Conservation (phyloP, 495 filamentous ascomycete genomes). For the Aspergillus campestris region DNA sequence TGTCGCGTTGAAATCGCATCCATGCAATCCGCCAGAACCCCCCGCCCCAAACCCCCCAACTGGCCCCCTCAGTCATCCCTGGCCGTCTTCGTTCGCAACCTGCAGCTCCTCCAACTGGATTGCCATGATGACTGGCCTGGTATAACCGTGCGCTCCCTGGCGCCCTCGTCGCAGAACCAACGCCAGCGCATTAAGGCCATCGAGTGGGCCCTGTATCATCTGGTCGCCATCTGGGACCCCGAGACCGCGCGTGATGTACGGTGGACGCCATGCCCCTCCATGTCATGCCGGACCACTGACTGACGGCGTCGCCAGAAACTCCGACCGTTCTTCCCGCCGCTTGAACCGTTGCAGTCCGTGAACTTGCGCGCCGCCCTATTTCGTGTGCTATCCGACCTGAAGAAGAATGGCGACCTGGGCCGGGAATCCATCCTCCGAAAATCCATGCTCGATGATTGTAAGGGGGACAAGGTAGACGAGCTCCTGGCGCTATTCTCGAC, state of each 20-base stretch:
- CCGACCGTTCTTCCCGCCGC: constrained; percentile 78
- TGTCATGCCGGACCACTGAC: neutral
- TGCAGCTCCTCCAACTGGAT: constrained; percentile 73
- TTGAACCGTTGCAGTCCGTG: constrained; percentile 77
- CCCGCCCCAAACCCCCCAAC: constrained; percentile 25
- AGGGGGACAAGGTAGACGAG: constrained; percentile 73
- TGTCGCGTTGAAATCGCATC: neutral
- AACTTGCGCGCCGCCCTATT: constrained; percentile 84
- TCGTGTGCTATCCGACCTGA: constrained; percentile 65
- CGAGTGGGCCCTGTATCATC: constrained; percentile 77
- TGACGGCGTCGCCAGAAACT: constrained; percentile 53
- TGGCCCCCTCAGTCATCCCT: constrained; percentile 44
- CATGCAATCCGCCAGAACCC: constrained; percentile 28
- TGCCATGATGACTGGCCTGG: constrained; percentile 66
- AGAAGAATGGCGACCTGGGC: constrained; percentile 76
- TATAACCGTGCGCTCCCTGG: constrained; percentile 56
- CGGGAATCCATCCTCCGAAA: constrained; percentile 72
- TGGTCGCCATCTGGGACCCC: constrained; percentile 76
- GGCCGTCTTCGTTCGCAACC: constrained; percentile 68
- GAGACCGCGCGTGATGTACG: constrained; percentile 59
- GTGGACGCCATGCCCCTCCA: neutral
- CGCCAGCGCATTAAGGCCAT: constrained; percentile 68
- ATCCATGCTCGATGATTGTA: constrained; percentile 89
- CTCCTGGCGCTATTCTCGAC: constrained; percentile 71
- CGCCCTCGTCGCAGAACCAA: constrained; percentile 60